Evolutionary conservation across 1,284 basidiomycete species (phyloP).

Genomic region (Coniferiporia sulphurascens): DNA sequence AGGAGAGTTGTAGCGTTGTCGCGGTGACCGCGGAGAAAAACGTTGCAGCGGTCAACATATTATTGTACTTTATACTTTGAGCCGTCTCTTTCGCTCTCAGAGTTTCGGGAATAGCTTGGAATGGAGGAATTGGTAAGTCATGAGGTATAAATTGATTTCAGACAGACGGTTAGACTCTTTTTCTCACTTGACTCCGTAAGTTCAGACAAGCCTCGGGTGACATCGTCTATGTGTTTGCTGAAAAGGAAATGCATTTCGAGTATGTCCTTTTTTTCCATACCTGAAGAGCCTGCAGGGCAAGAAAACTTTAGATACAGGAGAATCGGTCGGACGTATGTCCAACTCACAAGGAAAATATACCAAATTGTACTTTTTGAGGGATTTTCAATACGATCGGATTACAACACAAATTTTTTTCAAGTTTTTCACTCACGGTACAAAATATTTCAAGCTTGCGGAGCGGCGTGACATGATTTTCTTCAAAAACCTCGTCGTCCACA

Average conservation of each 20-base stretch:
- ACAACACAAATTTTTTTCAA: too few species aligned
- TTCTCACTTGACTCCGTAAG: not conserved
- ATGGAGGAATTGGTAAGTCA: not conserved
- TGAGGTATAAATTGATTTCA: not conserved
- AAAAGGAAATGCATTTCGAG: not conserved
- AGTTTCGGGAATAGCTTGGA: not conserved
- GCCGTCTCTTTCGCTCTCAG: not conserved
- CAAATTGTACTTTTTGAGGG: too few species aligned
- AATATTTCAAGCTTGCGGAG: too few species aligned
- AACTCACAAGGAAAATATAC: too few species aligned
- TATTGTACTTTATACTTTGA: constrained; percentile 19
- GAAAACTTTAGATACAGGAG: too few species aligned
- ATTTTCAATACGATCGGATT: too few species aligned
- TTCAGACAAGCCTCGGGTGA: not conserved
- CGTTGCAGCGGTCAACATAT: constrained; percentile 26
- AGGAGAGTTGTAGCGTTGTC: constrained; percentile 20
- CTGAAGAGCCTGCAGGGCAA: not conserved
- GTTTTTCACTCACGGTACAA: too few species aligned
- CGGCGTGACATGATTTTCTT: too few species aligned
- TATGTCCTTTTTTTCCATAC: not conserved
- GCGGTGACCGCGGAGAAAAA: constrained; percentile 27
- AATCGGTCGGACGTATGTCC: too few species aligned
- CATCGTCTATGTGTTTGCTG: not conserved
- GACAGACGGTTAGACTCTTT: not conserved
- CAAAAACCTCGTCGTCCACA: too few species aligned